Evolutionary conservation across 441 rosid genomes (phyloP).

Genomic region (Euphorbia schlechtendalii): DNA sequence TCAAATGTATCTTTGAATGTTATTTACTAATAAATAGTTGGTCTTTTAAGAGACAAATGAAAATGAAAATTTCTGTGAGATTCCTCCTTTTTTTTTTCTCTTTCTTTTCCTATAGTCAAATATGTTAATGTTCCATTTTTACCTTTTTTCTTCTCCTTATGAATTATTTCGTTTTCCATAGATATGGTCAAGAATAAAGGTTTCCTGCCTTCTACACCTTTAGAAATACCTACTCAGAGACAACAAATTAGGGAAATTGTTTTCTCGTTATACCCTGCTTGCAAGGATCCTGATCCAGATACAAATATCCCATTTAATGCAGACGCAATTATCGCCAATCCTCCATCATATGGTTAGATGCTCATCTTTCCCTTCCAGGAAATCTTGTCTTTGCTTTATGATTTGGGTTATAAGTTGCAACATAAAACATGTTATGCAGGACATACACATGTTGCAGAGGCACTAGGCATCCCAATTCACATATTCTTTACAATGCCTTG

Average conservation of each 20-base stretch:
- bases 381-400: conserved; percentile 3
- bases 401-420: background rate
- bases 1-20: background rate
- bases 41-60: background rate
- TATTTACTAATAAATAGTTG: background rate
- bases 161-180: conserved; percentile 29
- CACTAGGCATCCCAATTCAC: conserved; percentile 78
- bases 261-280: conserved; percentile 81
- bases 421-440: conserved; percentile 31
- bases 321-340: conserved; percentile 97
- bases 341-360: conserved; percentile 89
- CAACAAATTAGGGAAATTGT: conserved; percentile 84
- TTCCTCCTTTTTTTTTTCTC: background rate
- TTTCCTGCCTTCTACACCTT: conserved; percentile 94
- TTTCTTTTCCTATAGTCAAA: background rate
- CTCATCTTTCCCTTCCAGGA: conserved; percentile 11
- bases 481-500: conserved; percentile 99
- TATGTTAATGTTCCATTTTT: background rate
- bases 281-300: conserved; percentile 81
- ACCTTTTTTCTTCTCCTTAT: background rate
- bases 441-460: conserved; percentile 96
- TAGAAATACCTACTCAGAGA: conserved; percentile 85
- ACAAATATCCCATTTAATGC: conserved; percentile 73
- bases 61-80: background rate
- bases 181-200: conserved; percentile 99